Conservation (phyloP, 1,284 basidiomycete genomes). For the Cryptococcus deneoformans region DNA sequence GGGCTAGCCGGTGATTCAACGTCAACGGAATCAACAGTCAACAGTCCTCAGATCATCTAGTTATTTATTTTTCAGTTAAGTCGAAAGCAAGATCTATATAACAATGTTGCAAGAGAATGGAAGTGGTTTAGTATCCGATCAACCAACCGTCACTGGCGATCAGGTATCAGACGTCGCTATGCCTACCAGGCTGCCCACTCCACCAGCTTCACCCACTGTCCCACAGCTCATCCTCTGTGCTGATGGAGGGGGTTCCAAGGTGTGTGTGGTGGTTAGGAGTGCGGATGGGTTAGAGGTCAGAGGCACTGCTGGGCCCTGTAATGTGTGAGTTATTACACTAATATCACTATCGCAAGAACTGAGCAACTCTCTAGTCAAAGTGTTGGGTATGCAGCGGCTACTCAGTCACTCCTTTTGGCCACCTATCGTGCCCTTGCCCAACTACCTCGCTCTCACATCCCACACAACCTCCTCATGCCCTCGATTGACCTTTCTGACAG, state of each 20-base stretch:
- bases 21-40: too few species aligned
- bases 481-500: neutral
- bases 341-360: neutral
- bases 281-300: slow-evolving; percentile 38
- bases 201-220: too few species aligned
- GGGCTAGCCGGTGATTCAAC: too few species aligned
- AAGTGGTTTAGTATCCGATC: too few species aligned
- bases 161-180: too few species aligned
- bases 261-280: slow-evolving; percentile 36
- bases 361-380: slow-evolving; percentile 21
- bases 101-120: too few species aligned
- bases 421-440: slow-evolving; percentile 39
- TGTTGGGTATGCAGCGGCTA: slow-evolving; percentile 31
- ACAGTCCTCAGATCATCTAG: too few species aligned
- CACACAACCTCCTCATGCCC: slow-evolving; percentile 20
- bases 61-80: too few species aligned
- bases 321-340: slow-evolving; percentile 31
- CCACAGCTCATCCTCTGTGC: slow-evolving; percentile 24
- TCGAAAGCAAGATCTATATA: too few species aligned
- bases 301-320: slow-evolving; percentile 41
- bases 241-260: slow-evolving; percentile 44
- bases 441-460: slow-evolving; percentile 28
- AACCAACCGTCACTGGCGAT: too few species aligned
- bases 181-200: too few species aligned
- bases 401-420: slow-evolving; percentile 37